Conservation (phyloP, 1,284 basidiomycete species). For the Wallemia mellicola region DNA sequence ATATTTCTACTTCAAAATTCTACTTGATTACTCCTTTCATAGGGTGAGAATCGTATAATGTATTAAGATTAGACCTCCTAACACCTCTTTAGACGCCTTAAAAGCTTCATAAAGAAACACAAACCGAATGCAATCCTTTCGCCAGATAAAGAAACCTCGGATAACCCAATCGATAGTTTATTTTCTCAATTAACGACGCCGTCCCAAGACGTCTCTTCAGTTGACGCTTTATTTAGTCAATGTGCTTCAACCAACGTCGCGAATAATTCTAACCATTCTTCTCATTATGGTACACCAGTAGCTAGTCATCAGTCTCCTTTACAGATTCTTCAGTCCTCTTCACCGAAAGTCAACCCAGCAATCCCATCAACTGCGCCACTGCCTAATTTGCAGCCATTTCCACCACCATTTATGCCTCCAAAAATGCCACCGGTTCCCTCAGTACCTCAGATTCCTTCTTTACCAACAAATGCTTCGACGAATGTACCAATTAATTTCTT, state of each 20-base stretch:
- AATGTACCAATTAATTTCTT: background rate
- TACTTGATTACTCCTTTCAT: constrained; percentile 93
- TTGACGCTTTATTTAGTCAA: too few relatives aligned
- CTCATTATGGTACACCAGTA: background rate
- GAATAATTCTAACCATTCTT: too few relatives aligned
- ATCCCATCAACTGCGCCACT: background rate
- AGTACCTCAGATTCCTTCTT: background rate
- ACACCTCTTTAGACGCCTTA: constrained; percentile 10
- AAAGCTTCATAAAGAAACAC: constrained; percentile 7
- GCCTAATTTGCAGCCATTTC: background rate
- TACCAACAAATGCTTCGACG: background rate
- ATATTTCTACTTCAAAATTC: constrained; percentile 35
- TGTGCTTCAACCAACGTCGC: too few relatives aligned
- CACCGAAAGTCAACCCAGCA: background rate
- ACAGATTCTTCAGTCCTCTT: background rate
- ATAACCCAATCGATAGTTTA: background rate
- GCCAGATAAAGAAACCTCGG: background rate
- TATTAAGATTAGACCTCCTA: background rate
- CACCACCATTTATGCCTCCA: background rate
- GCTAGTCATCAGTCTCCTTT: background rate
- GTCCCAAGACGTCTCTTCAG: too few relatives aligned
- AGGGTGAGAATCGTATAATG: constrained; percentile 24
- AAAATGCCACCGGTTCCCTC: background rate
- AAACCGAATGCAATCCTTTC: background rate
- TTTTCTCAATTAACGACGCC: background rate